A percentile compares a stretch with the other conserved stretches of the same genome.
phyloP scores from a whole-genome alignment of 2,329 filamentous ascomycete genomes.

The Alternaria gaisen region DNA sequence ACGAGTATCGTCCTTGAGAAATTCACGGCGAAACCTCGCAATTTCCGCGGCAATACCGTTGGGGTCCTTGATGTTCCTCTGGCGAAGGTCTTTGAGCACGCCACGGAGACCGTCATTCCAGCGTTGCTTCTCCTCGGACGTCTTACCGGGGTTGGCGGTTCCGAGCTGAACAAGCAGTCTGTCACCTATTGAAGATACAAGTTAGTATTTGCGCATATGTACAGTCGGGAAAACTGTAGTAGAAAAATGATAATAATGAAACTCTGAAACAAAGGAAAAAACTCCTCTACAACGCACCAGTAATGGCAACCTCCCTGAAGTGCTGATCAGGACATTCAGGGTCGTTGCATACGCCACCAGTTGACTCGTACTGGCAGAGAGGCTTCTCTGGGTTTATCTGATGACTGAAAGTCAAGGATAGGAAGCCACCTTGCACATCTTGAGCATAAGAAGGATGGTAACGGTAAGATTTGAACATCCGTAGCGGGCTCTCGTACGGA shows the following conservation, averaged over 20 bases:
- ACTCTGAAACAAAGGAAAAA: constrained; percentile 13
- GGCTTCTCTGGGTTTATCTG: constrained; percentile 79
- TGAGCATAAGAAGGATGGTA: constrained; percentile 82
- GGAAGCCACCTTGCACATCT: constrained; percentile 77
- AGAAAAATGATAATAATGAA: constrained; percentile 25
- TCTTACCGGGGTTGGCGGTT: constrained; percentile 68
- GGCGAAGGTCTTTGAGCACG: constrained; percentile 50
- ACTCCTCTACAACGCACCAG: constrained; percentile 67
- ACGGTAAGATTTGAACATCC: constrained; percentile 84
- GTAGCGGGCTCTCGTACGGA: constrained; percentile 85
- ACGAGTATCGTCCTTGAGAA: constrained; percentile 52
- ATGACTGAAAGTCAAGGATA: constrained; percentile 93
- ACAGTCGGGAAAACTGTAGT: constrained; percentile 36
- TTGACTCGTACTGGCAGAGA: constrained; percentile 79
- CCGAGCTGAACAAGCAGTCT: constrained; percentile 77
- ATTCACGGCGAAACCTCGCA: constrained; percentile 51
- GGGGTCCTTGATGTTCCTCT: constrained; percentile 49
- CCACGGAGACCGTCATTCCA: constrained; percentile 51
- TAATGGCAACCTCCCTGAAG: constrained; percentile 74
- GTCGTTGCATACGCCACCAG: constrained; percentile 77
- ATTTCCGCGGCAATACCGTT: constrained; percentile 52
- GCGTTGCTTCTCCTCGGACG: constrained; percentile 66
- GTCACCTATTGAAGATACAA: constrained; percentile 65
- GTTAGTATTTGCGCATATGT: constrained; percentile 49
- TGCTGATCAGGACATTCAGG: constrained; percentile 79